phyloP scores from a whole-genome alignment of 78 protist species.

The Guillardia theta region DNA sequence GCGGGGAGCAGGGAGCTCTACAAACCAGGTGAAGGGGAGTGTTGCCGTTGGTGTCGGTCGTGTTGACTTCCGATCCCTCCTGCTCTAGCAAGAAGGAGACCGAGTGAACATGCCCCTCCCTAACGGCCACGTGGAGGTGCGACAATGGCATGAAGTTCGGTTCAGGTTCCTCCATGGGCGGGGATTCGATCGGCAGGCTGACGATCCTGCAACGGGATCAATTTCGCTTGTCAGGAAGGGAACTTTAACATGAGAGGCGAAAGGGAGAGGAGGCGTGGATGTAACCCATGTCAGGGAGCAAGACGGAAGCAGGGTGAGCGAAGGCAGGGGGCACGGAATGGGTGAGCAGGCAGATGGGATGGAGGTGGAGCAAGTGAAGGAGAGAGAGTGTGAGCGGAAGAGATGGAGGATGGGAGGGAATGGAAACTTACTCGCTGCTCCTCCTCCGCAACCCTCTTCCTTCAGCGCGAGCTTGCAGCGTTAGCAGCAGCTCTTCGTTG shows the following conservation, averaged over 20 bases:
- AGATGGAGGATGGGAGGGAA: too few relatives aligned
- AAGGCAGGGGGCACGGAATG: neutral
- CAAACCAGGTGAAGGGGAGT: neutral
- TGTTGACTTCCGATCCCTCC: neutral
- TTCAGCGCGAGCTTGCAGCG: neutral
- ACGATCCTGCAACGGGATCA: neutral
- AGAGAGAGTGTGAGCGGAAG: too few relatives aligned
- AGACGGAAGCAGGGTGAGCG: neutral
- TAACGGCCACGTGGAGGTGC: conserved; percentile 8
- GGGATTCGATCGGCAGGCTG: too few relatives aligned
- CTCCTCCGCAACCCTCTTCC: too few relatives aligned
- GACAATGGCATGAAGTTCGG: neutral
- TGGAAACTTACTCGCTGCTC: too few relatives aligned
- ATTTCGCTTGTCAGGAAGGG: too few relatives aligned
- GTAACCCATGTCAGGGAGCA: neutral
- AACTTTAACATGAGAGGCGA: neutral
- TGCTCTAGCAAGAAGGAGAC: neutral
- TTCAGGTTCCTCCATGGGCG: neutral
- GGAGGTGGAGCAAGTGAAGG: too few relatives aligned
- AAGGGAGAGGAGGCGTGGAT: neutral
- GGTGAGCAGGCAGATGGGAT: too few relatives aligned
- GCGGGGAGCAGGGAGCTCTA: neutral
- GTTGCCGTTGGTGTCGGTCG: neutral
- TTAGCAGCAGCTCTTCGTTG: neutral
- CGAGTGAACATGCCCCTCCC: neutral